Evolutionary conservation across 2,329 filamentous ascomycete genomes (phyloP).

Genomic region (Fusarium fujikuroi): DNA sequence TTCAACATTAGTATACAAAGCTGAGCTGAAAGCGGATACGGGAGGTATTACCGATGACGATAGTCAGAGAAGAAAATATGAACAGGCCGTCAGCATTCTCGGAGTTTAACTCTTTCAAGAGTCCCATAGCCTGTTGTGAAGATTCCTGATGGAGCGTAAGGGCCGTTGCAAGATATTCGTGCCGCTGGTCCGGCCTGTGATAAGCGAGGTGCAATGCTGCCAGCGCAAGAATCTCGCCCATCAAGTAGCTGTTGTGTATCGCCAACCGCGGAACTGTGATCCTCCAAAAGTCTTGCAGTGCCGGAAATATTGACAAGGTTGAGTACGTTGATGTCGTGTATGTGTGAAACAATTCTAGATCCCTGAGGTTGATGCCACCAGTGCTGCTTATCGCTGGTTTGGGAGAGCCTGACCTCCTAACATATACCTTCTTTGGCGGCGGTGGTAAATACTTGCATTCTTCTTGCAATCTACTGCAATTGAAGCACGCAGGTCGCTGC

Average conservation of each 20-base stretch:
- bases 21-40: accelerated
- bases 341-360: neutral
- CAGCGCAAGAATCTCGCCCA: neutral
- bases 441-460: neutral
- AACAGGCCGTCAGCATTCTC: neutral
- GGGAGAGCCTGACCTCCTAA: accelerated
- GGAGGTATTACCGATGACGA: neutral
- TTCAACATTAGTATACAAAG: neutral
- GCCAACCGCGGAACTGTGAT: neutral
- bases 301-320: neutral
- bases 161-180: neutral
- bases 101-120: neutral
- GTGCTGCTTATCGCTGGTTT: neutral
- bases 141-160: neutral
- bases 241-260: neutral
- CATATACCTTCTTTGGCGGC: neutral
- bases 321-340: neutral
- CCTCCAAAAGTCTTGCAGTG: neutral
- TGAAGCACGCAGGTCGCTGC: constrained; percentile 1
- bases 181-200: neutral
- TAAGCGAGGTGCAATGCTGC: neutral
- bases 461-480: neutral
- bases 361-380: neutral
- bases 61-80: neutral
- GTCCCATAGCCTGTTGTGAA: neutral